Base-by-base conservation (phyloP, 495 filamentous ascomycete species). In the Cryomyces antarcticus region DNA sequence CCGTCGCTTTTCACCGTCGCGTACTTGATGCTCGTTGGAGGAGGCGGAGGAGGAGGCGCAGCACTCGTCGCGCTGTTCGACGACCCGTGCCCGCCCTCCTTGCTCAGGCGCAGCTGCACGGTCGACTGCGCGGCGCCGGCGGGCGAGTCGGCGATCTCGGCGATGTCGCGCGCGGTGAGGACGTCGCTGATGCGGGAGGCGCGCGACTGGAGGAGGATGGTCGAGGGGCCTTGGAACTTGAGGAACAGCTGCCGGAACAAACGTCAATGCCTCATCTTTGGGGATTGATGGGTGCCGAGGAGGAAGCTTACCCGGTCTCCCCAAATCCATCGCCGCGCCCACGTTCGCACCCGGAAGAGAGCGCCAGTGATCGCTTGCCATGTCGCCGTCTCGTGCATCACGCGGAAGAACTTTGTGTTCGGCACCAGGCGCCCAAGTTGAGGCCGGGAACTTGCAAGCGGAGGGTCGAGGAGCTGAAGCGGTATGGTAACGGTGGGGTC, bases 221-320 rank as follows among this genome's bases (percentile, higher is more conserved):
- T 93, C 3, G 70, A 72, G 17, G 89, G 89, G 0, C 89, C 89
- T 27, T 77, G 69, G 52, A 97, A 94, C 51, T 81, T 77, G 24
- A 96, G 63, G 54, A 96, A 96, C 10, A 95, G 65, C 75, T 80
- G 45, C 7, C 24, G 41, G 2, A 1, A 24, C 17, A 24, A 24
- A 24, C 17, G 17, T 24, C 17, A 24, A 24, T 24, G 17, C 17
- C 17, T 24, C 13, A 35, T 6, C 6, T 28, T 53, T 39, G 50
- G 36, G 11, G 9, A 36, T 28, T 24, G 30, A 7, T 24, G 13
- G n/a, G 12, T 24, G 17, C 41, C 38, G 12, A 6, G 17, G 24
- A 12, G 38, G 44, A 49, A 35, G 48, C 63, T 46, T 64, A 81
- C 77, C 49, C 88, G 63, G 57, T 97, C 89, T 29, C 89, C 89